Evolutionary conservation across 495 filamentous ascomycete species (phyloP).

Genomic region (Penicillium samsonianum): DNA sequence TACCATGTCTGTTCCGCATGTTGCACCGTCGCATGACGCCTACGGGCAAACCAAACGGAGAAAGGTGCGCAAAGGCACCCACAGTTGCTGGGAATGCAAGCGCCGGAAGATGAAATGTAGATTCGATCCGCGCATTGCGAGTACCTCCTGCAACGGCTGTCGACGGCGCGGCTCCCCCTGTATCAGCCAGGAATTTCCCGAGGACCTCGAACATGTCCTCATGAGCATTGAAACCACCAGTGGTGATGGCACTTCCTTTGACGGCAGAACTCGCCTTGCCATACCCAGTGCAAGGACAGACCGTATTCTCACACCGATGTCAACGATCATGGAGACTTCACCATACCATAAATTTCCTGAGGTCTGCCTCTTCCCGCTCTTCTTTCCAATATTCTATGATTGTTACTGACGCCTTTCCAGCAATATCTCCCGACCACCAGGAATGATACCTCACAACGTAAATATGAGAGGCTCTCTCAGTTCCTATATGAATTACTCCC

Average conservation of each 20-base stretch:
- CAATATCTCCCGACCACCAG: neutral
- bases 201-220: neutral
- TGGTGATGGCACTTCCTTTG: slow-evolving; percentile 5
- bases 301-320: slow-evolving; percentile 3
- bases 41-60: slow-evolving; percentile 9
- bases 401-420: neutral
- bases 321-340: slow-evolving; percentile 8
- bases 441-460: neutral
- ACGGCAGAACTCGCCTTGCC: neutral
- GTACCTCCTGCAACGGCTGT: slow-evolving; percentile 14
- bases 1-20: neutral
- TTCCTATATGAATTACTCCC: slow-evolving; percentile 14
- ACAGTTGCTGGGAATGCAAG: slow-evolving; percentile 35
- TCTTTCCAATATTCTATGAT: neutral
- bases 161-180: slow-evolving; percentile 13
- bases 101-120: slow-evolving; percentile 19
- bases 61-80: slow-evolving; percentile 27
- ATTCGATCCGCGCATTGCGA: slow-evolving; percentile 9
- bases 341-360: slow-evolving; percentile 5
- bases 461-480: slow-evolving; percentile 12
- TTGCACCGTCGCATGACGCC: neutral
- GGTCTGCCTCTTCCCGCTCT: neutral
- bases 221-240: slow-evolving; percentile 4
- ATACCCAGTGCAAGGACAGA: neutral
- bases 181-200: slow-evolving; percentile 16